phyloP scores from a whole-genome alignment of 208 protist genomes.

The Trypanosoma rangeli region DNA sequence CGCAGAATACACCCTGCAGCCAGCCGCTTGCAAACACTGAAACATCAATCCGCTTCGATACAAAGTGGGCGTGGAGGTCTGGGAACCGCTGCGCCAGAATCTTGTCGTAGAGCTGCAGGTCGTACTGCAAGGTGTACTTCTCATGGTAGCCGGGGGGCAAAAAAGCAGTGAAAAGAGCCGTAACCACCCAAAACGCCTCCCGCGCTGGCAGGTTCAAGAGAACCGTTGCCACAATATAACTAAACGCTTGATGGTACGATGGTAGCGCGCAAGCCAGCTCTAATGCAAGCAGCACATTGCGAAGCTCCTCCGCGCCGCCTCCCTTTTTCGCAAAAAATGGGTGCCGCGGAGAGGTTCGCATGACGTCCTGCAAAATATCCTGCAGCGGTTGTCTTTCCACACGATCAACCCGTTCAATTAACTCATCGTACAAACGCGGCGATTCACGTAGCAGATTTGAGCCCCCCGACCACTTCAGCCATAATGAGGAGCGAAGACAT shows the following conservation, averaged over 20 bases:
- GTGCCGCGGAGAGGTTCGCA: constrained; percentile 23
- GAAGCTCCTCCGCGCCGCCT: constrained; percentile 14
- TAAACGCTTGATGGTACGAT: constrained; percentile 35
- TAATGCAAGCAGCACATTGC: constrained; percentile 19
- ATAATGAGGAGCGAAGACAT: constrained; percentile 20
- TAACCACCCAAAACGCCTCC: constrained; percentile 25
- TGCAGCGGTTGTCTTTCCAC: constrained; percentile 17
- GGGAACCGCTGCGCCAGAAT: constrained; percentile 3
- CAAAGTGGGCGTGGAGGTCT: constrained; percentile 20
- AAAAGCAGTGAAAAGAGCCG: constrained; percentile 16
- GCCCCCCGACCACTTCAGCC: constrained; percentile 15
- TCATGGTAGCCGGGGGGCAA: constrained; percentile 25
- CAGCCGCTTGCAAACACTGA: constrained; percentile 31
- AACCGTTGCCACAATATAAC: constrained; percentile 28
- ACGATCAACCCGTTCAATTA: not conserved
- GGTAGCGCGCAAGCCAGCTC: constrained; percentile 9
- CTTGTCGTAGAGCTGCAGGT: constrained; percentile 20
- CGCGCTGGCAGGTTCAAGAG: constrained; percentile 17
- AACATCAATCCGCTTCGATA: constrained; percentile 13
- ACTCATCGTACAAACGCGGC: constrained; percentile 9
- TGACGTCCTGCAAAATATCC: constrained; percentile 31
- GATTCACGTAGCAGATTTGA: constrained; percentile 7
- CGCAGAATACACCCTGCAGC: constrained; percentile 27
- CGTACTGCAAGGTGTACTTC: constrained; percentile 17
- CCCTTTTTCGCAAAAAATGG: constrained; percentile 27